phyloP scores from a whole-genome alignment of 352 stramenopile species.

The Pythium sukuiense region DNA sequence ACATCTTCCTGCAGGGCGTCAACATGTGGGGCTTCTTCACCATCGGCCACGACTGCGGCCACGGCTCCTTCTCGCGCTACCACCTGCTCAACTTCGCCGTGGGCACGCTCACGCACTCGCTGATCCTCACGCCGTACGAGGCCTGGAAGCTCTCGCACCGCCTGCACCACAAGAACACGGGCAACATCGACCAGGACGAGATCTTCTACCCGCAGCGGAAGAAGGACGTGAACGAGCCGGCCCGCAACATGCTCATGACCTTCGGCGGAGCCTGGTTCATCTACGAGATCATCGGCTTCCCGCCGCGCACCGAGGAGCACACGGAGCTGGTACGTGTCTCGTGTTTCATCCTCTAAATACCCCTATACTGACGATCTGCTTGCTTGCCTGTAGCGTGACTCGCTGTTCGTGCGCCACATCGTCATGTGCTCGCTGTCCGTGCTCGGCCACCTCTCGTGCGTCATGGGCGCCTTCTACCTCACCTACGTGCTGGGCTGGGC shows the following conservation, averaged over 20 bases:
- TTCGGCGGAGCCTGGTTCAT: conserved; percentile 71
- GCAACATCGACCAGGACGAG: conserved; percentile 84
- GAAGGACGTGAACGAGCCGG: conserved; percentile 47
- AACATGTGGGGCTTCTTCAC: conserved; percentile 88
- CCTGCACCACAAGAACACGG: conserved; percentile 88
- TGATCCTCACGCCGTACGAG: conserved; percentile 80
- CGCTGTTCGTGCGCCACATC: conserved; percentile 68
- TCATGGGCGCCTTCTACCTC: conserved; percentile 44
- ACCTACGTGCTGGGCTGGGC: conserved; percentile 29
- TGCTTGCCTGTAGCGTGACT: conserved; percentile 44
- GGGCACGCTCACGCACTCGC: conserved; percentile 74
- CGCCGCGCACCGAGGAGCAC: conserved; percentile 75
- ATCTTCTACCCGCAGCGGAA: conserved; percentile 82
- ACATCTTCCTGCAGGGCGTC: conserved; percentile 73
- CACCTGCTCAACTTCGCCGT: conserved; percentile 78
- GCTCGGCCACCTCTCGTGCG: conserved; percentile 40
- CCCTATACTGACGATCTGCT: not conserved
- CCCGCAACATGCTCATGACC: conserved; percentile 43
- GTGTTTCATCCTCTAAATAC: not conserved
- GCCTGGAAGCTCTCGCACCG: conserved; percentile 81
- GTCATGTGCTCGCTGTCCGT: conserved; percentile 52
- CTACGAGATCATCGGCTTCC: conserved; percentile 74
- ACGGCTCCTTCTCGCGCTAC: conserved; percentile 80
- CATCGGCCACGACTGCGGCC: conserved; percentile 76
- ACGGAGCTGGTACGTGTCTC: conserved; percentile 60